These are phyloP conservation scores for Isabelozyma rhagii DNA, from an alignment of 805 yeast species.

Conservation along the genomic window DNA sequence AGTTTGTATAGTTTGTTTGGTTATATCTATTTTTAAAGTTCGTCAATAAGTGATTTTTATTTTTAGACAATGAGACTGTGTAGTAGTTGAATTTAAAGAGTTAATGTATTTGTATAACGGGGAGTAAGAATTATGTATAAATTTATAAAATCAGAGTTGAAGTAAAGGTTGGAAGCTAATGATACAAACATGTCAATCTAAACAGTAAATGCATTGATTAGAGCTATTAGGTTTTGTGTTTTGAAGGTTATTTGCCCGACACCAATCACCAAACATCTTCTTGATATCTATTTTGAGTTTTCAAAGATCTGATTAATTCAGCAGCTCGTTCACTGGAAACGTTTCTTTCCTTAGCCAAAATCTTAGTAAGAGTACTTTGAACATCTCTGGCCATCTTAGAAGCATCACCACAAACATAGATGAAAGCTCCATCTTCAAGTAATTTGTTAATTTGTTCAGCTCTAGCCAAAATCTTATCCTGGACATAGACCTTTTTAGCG, in stretches of 20 bases:
- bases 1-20: too few relatives aligned
- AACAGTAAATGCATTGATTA: not conserved
- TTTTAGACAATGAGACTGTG: too few relatives aligned
- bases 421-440: slow-evolving; percentile 68
- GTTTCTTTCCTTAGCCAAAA: slow-evolving; percentile 62
- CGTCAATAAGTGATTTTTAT: too few relatives aligned
- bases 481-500: slow-evolving; percentile 71
- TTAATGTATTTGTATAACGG: too few relatives aligned
- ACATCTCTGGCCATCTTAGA: slow-evolving; percentile 94
- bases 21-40: too few relatives aligned
- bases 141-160: not conserved
- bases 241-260: not conserved
- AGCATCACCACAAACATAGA: slow-evolving; percentile 98
- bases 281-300: slow-evolving; percentile 84
- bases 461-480: slow-evolving; percentile 63
- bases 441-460: slow-evolving; percentile 53
- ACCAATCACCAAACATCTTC: slow-evolving; percentile 91
- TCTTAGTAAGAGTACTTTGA: slow-evolving; percentile 60
- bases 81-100: not conserved
- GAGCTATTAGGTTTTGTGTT: not conserved
- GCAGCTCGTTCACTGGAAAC: slow-evolving; percentile 66
- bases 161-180: not conserved
- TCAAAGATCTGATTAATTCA: slow-evolving; percentile 73
- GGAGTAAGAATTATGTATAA: not conserved
- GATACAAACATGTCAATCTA: not conserved